Percentiles rank a stretch among this genome's conserved stretches.
phyloP scores from a whole-genome alignment of 768 basidiomycete species.

The Termitomyces sp. region DNA sequence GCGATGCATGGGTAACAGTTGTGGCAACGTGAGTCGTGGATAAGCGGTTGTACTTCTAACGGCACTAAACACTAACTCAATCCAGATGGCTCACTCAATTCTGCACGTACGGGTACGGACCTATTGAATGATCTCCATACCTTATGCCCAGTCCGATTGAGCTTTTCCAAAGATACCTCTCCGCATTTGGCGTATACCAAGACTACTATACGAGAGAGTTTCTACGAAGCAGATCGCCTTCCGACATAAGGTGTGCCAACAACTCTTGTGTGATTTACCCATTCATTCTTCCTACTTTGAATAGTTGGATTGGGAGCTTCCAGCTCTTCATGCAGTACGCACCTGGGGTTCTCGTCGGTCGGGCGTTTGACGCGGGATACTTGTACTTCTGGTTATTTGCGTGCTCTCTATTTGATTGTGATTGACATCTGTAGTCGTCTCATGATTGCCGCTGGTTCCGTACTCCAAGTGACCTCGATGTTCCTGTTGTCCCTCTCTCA shows the following conservation, averaged over 20 bases:
- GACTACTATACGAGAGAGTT: constrained; percentile 40
- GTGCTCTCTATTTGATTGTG: constrained; percentile 3
- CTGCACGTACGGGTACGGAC: constrained; percentile 37
- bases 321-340: constrained; percentile 41
- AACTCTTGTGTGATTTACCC: not conserved
- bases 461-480: constrained; percentile 32
- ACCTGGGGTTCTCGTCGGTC: constrained; percentile 33
- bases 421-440: constrained; percentile 23
- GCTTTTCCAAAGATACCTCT: constrained; percentile 31
- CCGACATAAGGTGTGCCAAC: constrained; percentile 33
- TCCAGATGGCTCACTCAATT: constrained; percentile 38
- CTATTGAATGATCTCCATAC: not conserved
- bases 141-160: constrained; percentile 11
- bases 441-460: constrained; percentile 27
- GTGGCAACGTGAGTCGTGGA: constrained; percentile 33
- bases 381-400: constrained; percentile 29
- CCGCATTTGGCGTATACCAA: constrained; percentile 42
- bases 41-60: not conserved
- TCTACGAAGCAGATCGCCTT: constrained; percentile 31
- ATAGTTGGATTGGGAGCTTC: constrained; percentile 46
- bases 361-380: constrained; percentile 42
- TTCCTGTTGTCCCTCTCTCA: constrained; percentile 40
- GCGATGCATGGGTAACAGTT: constrained; percentile 37
- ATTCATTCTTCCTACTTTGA: not conserved
- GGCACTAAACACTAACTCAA: not conserved